phyloP scores from a whole-genome alignment of 1,284 basidiomycete species.

The Ganoderma lucidum region DNA sequence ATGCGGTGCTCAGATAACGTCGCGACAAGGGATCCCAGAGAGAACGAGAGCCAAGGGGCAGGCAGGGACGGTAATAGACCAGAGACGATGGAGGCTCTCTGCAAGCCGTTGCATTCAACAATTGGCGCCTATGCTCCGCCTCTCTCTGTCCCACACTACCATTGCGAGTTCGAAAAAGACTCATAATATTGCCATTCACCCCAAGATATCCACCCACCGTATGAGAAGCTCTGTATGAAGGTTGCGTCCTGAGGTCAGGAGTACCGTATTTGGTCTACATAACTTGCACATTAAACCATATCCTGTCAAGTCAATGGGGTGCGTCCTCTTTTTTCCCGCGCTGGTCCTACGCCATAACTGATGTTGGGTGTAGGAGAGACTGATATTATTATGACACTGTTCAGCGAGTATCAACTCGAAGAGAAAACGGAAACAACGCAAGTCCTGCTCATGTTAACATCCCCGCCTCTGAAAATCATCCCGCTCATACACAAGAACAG shows the following conservation, averaged over 20 bases:
- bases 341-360: too few species aligned
- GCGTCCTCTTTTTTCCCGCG: too few species aligned
- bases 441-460: neutral
- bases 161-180: neutral
- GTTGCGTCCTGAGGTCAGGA: too few species aligned
- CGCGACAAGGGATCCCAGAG: neutral
- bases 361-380: too few species aligned
- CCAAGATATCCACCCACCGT: too few species aligned
- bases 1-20: neutral
- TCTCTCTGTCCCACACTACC: neutral
- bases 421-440: neutral
- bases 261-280: too few species aligned
- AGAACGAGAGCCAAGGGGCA: constrained; percentile 1
- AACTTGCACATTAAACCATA: too few species aligned
- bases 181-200: too few species aligned
- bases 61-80: neutral
- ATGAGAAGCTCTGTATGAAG: too few species aligned
- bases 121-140: neutral
- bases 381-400: too few species aligned
- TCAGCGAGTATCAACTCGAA: too few species aligned
- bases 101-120: neutral
- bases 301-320: too few species aligned
- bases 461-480: constrained; percentile 14
- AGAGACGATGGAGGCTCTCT: constrained; percentile 6
- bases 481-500: constrained; percentile 27